A percentile compares a stretch with the other conserved stretches of the same genome.
Conservation (phyloP, 768 basidiomycete species). For the Hygrophorus pudorinus region DNA sequence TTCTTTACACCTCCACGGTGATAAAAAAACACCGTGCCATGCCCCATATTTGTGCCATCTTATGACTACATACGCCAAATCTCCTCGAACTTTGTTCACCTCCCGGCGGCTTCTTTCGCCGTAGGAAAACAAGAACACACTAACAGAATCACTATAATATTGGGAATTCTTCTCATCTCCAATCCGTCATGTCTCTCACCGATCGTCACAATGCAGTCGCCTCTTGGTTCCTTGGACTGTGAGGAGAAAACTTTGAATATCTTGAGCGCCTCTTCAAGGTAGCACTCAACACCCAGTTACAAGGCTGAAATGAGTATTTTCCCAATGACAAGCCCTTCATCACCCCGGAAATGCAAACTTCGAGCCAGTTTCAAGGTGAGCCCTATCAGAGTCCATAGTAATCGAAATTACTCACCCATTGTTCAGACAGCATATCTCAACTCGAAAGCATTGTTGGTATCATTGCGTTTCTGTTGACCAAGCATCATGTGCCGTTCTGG, state of each 20-base stretch:
- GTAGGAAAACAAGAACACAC: no score
- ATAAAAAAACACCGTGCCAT: no score
- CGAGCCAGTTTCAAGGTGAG: slow-evolving; percentile 1
- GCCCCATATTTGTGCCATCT: no score
- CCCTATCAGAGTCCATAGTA: not conserved
- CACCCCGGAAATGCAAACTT: slow-evolving; percentile 9
- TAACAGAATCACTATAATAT: no score
- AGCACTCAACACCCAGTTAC: slow-evolving; percentile 15
- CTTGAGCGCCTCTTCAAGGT: slow-evolving; percentile 17
- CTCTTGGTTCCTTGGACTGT: slow-evolving; percentile 30
- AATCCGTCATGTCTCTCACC: no score
- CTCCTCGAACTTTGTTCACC: no score
- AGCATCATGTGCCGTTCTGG: slow-evolving; percentile 27
- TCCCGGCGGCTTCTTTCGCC: no score
- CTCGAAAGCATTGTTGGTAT: no score
- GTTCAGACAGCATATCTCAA: no score
- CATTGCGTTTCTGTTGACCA: not conserved
- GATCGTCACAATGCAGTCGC: slow-evolving; percentile 15
- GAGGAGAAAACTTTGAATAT: slow-evolving; percentile 24
- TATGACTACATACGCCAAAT: no score
- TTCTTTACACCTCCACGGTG: no score
- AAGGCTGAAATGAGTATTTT: slow-evolving; percentile 17
- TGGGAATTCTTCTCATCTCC: no score
- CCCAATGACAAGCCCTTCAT: slow-evolving; percentile 23
- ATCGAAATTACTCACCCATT: not conserved